Base-by-base conservation (phyloP, 345 rosid species). In the Draba incana region DNA sequence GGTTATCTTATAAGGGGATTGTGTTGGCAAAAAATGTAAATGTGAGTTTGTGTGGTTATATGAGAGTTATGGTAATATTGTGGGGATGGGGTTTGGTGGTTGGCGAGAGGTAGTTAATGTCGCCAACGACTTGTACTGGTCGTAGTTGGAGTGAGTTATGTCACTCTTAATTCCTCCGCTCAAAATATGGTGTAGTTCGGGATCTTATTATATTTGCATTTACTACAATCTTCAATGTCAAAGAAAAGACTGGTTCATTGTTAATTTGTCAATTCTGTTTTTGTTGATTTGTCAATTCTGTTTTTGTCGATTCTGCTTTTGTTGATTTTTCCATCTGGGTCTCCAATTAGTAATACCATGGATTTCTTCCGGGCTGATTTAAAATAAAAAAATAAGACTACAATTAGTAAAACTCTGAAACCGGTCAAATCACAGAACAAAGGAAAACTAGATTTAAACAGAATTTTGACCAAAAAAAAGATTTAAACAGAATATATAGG, bases 51-150 rank as follows among this genome's bases (percentile, higher is more conserved):
- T 67, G 46, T 60, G 45, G 53, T 20, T 55, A 57, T 64, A 68
- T 71, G 68, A 57, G 68, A 61, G 70, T 68, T 46, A 70, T 62
- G 50, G 75, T 66, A 57, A 58, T 7, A 65, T 49, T 73, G 70
- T 43, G 48, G 46, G 74, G 64, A 35, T 67, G 62, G 46, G 62
- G 55, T 75, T 75, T 62, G 77, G 50, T 20, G 48, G 80, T 71
- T 68, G 85, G 85, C 77, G 79, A 77, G 67, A 66, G 16, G 75
- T 53, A 83, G 81, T 89, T 85, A 92, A 85, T 89, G 84, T 16
- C 3, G 61, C 66, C 92, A 84, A 68, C 89, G 41, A 89, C 87
- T 77, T 20, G 49, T 69, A 62, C 74, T 75, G 78, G 69, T 82
- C 64, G 81, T 43, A 35, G 94, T 83, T 86, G 96, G 77, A 84